Evolutionary conservation across 2,329 filamentous ascomycete species (phyloP), one percentile per base, ranked within the genome.

Genomic region (Calonectria pseudoreteaudii): DNA sequence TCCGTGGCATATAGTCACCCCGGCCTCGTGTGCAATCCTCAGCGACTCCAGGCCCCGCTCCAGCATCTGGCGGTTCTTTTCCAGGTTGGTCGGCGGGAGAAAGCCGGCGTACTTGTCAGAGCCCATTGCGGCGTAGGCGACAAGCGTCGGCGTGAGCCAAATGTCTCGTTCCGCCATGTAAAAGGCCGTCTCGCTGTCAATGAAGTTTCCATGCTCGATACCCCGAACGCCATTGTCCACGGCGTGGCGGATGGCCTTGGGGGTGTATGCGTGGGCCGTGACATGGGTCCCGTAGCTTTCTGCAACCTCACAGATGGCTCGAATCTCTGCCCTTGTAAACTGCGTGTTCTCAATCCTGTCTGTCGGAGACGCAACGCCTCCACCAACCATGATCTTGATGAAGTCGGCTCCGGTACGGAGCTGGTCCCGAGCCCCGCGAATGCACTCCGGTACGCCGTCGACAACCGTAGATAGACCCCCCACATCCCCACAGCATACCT

Each of bases 381-480:
- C 90, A 9, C 86, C 86, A 1, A 85, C 85, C 90, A 92, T 91
- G 75, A 92, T 89, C 80, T 92, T 92, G 80, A 92, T 87, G 75
- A 92, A 92, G 77, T 92, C 89, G 1, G 89, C 88, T 1, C 90
- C 90, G 10, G 82, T 84, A 1, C 90, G 84, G 0, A 92, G 79
- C 79, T 92, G 87, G 67, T 91, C 89, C 2, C 90, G 85, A 0
- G 87, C 86, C 16, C 83, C 87, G 38, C 86, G 85, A 52, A 90
- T 83, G 76, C 90, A 91, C 52, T 89, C 88, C 0, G 88, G 82
- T 1, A 90, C 88, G 2, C 90, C 89, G 76, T 91, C 88, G 47
- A 86, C 87, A 0, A 91, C 83, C n/a, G 85, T 81, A 4, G 87
- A 87, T 3, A 88, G 78, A 1, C 84, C 82, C 0, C 70, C 41